Evolutionary conservation across 2,329 filamentous ascomycete species (phyloP).

Genomic region (Cephalotrichum gorgonifer): DNA sequence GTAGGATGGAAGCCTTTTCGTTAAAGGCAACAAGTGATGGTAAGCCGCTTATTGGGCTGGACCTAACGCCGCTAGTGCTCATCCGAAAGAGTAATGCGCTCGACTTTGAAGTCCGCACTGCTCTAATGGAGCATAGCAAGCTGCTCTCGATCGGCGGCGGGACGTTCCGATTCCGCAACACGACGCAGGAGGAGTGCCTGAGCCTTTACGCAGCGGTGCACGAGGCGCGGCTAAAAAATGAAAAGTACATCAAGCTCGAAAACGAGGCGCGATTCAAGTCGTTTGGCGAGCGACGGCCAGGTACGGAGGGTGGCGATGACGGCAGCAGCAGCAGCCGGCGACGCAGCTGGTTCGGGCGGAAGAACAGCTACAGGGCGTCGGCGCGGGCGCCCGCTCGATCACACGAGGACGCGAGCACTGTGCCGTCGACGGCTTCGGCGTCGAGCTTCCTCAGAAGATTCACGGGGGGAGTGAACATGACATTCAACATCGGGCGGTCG

Average conservation of each 20-base stretch:
- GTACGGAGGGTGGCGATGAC: constrained; percentile 16
- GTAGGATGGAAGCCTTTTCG: constrained; percentile 44
- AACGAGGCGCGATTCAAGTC: constrained; percentile 61
- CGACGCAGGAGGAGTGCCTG: constrained; percentile 66
- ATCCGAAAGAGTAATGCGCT: constrained; percentile 84
- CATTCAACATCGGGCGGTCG: constrained; percentile 75
- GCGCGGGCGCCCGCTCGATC: constrained; percentile 54
- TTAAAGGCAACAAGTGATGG: constrained; percentile 14
- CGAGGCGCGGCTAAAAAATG: constrained; percentile 80
- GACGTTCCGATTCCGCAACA: constrained; percentile 86
- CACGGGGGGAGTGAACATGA: constrained; percentile 55
- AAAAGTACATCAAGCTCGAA: constrained; percentile 65
- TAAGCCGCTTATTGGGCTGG: constrained; percentile 55
- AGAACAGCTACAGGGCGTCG: constrained; percentile 55
- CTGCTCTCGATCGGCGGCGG: constrained; percentile 52
- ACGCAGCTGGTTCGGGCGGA: constrained; percentile 50
- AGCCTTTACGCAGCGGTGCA: constrained; percentile 81
- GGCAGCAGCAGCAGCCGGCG: constrained; percentile 31
- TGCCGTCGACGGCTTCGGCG: constrained; percentile 48
- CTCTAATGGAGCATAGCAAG: constrained; percentile 61
- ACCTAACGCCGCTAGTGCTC: constrained; percentile 84
- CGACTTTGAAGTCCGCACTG: constrained; percentile 88
- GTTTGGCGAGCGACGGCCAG: constrained; percentile 48
- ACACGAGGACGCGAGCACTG: constrained; percentile 64
- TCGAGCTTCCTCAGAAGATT: constrained; percentile 71